phyloP scores from a whole-genome alignment of 1,284 basidiomycete genomes.

The Malassezia slooffiae region DNA sequence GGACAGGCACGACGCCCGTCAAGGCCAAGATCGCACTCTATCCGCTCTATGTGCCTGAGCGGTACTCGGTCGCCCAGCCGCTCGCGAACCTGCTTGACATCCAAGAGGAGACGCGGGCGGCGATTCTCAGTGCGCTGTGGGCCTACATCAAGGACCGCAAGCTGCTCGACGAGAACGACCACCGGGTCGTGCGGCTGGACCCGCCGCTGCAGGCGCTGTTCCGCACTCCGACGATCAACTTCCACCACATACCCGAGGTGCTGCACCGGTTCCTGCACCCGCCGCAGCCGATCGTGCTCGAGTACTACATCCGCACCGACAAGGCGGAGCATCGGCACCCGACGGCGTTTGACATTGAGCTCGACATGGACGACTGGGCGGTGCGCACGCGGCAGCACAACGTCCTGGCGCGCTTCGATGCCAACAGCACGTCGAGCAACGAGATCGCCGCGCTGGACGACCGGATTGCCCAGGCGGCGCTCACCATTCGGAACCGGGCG shows the following conservation, averaged over 20 bases:
- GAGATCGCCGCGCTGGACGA: constrained; percentile 71
- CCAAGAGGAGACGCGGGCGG: constrained; percentile 73
- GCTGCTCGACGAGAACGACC: constrained; percentile 80
- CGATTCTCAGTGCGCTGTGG: constrained; percentile 76
- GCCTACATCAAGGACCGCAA: constrained; percentile 78
- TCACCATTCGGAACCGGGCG: constrained; percentile 68
- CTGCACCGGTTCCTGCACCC: constrained; percentile 68
- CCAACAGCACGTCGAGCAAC: constrained; percentile 52
- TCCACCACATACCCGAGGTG: constrained; percentile 74
- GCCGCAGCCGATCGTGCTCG: constrained; percentile 72
- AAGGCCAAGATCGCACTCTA: constrained; percentile 70
- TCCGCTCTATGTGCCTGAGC: constrained; percentile 73
- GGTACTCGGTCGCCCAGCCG: constrained; percentile 69
- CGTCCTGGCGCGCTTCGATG: constrained; percentile 62
- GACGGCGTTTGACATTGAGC: constrained; percentile 70
- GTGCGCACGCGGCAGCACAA: constrained; percentile 65
- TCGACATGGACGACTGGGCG: constrained; percentile 72
- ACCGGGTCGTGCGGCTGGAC: constrained; percentile 65
- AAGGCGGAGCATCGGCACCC: constrained; percentile 45
- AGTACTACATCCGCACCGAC: constrained; percentile 54
- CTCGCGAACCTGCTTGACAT: constrained; percentile 67
- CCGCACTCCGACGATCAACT: constrained; percentile 56
- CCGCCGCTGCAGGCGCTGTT: constrained; percentile 45
- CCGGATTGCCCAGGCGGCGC: constrained; percentile 41
- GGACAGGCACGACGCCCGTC: constrained; percentile 67